A percentile compares a stretch with the other conserved stretches of the same genome.
Evolutionary conservation across 2,329 filamentous ascomycete species (phyloP).

Genomic region (Epichloe scottii): DNA sequence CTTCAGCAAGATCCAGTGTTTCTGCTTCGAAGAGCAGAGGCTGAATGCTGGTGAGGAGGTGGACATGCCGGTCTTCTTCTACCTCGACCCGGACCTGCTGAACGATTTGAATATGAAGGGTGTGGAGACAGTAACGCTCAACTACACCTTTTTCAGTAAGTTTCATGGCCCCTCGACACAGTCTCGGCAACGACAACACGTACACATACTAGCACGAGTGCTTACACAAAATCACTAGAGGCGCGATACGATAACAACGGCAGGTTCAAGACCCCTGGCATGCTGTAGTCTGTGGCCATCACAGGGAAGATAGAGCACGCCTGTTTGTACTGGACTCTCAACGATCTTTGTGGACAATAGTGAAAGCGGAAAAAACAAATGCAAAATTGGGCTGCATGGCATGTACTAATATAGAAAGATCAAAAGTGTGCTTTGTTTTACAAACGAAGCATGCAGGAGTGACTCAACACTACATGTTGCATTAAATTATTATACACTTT

Average conservation of each 20-base stretch:
- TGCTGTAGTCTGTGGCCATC: conserved; percentile 7
- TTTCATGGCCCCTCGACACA: conserved; percentile 10
- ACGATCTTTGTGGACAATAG: background rate
- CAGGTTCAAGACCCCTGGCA: conserved; percentile 26
- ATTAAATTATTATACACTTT: no score
- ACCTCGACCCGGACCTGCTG: conserved; percentile 89
- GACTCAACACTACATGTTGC: background rate
- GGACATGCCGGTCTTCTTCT: conserved; percentile 99
- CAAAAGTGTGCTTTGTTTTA: background rate
- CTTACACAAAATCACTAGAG: conserved; percentile 17
- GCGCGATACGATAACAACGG: conserved; percentile 35
- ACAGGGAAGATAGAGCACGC: background rate
- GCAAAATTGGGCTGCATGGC: background rate
- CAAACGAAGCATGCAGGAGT: background rate
- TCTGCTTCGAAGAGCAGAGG: conserved; percentile 96
- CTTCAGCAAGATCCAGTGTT: conserved; percentile 99
- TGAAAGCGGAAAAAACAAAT: background rate
- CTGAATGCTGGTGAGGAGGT: conserved; percentile 92
- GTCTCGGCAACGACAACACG: background rate
- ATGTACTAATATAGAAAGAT: background rate
- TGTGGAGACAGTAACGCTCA: conserved; percentile 89
- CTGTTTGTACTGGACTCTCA: background rate
- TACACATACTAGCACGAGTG: background rate
- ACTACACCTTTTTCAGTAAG: conserved; percentile 97
- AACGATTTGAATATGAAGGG: conserved; percentile 87